Base-by-base conservation (phyloP, 163 green algal species). In the Scenedesmus sp. region DNA sequence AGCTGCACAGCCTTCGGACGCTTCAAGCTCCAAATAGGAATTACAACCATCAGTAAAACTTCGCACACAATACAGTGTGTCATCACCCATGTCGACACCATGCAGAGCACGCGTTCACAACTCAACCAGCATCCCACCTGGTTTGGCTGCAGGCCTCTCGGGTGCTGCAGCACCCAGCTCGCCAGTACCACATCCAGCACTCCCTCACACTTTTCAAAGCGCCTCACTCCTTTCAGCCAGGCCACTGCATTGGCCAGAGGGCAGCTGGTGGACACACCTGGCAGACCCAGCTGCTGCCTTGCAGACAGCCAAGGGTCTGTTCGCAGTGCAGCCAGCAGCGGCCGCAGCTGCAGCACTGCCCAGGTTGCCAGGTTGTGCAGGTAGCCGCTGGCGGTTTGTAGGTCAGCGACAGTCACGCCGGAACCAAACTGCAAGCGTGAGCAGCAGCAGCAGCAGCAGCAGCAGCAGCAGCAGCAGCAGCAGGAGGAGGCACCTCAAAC, bases 151-250 rank as follows among this genome's bases (percentile, higher is more conserved):
- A 88, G 59, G 3, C 23, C 9, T 13, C 84, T 23, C 34, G 84
- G 60, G 60, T 88, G 74, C 84, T 88, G 60, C 84, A 88, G n/a
- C 26, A 88, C 4, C 84, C 84, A 88, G n/a, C 59, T 79, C 1
- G n/a, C 84, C 7, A 88, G 59, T 54, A 88, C 62, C 20, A 88
- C 84, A 4, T 77, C 84, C 2, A 88, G 7, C 34, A 77, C 7
- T 2, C 23, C 13, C 26, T 79, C 60, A 79, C 84, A 88, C 84
- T 81, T 88, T 59, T 79, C 26, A 16, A 26, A 20, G n/a, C 59
- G 20, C n/a, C 59, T 77, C 59, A 88, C 59, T 79, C 84, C 74
- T 79, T 60, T 64, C 46, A 85, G 77, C 46, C 77, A 26, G 46
- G 56, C 74, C 26, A 74, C 55, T 76, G 20, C 23, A 20, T 87